Percentiles rank a stretch among this genome's conserved stretches.
Evolutionary conservation across 2,329 filamentous ascomycete species (phyloP).

Genomic region (Aspergillus sp.): DNA sequence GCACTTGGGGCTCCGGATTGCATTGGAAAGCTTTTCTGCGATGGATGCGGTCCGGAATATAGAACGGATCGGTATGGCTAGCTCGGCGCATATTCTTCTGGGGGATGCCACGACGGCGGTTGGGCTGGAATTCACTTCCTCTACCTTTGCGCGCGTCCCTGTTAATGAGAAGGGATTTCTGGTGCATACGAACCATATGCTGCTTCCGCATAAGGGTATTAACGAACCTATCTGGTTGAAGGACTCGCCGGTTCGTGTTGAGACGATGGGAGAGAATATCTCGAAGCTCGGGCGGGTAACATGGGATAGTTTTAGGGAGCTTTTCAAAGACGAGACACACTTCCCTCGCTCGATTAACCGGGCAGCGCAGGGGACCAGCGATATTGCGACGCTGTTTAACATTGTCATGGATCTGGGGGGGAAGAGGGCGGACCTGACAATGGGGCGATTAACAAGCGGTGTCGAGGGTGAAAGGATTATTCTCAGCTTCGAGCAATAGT

Average conservation of each 20-base stretch:
- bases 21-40: conserved; percentile 49
- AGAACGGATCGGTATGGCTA: conserved; percentile 50
- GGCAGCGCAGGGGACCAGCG: neutral
- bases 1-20: conserved; percentile 55
- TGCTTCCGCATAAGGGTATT: conserved; percentile 1
- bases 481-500: neutral
- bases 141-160: conserved; percentile 1
- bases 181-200: conserved; percentile 11
- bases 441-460: neutral
- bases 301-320: neutral
- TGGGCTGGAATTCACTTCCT: conserved; percentile 48
- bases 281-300: neutral
- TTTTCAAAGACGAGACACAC: conserved; percentile 8
- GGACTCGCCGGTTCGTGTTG: conserved; percentile 6
- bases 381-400: conserved; percentile 7
- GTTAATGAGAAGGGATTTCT: neutral
- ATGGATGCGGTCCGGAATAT: conserved; percentile 47
- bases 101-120: conserved; percentile 47
- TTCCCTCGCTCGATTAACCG: conserved; percentile 7
- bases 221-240: conserved; percentile 5
- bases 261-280: conserved; percentile 7
- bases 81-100: conserved; percentile 55
- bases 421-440: neutral
- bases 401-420: conserved; percentile 2
- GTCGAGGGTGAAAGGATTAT: neutral